Percentiles rank a stretch among this genome's conserved stretches.
Evolutionary conservation across 345 rosid species (phyloP).

Genomic region (Salix purpurea): DNA sequence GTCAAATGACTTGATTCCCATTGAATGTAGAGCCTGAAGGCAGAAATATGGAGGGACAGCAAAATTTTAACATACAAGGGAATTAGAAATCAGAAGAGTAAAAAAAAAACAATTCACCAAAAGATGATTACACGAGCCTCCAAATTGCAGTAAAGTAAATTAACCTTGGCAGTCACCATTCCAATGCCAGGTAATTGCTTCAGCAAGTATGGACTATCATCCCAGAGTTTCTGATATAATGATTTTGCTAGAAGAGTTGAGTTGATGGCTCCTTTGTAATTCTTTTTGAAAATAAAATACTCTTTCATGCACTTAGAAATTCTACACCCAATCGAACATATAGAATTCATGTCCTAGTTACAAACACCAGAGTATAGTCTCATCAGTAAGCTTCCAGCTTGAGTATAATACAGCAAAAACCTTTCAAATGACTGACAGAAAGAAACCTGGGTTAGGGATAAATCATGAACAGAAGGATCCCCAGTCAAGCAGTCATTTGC

Average conservation of each 20-base stretch:
- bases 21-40: slow-evolving; percentile 75
- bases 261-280: slow-evolving; percentile 69
- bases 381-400: slow-evolving; percentile 18
- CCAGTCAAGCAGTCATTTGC: slow-evolving; percentile 95
- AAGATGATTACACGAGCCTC: too few species aligned
- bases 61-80: neutral
- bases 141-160: neutral
- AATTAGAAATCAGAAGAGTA: neutral
- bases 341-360: slow-evolving; percentile 75
- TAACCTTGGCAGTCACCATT: slow-evolving; percentile 97
- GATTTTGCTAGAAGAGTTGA: slow-evolving; percentile 79
- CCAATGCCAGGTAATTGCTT: slow-evolving; percentile 94
- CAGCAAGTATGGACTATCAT: slow-evolving; percentile 85
- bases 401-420: slow-evolving; percentile 5
- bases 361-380: slow-evolving; percentile 19
- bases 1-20: slow-evolving; percentile 86
- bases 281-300: slow-evolving; percentile 75
- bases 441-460: slow-evolving; percentile 84
- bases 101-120: too few species aligned
- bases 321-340: slow-evolving; percentile 79
- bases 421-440: neutral
- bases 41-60: neutral
- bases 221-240: slow-evolving; percentile 92
- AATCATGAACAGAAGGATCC: slow-evolving; percentile 81
- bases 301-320: slow-evolving; percentile 95